Base-by-base conservation (phyloP, 192 early-diverging fungal genomes). In the Coemansia sp. region DNA sequence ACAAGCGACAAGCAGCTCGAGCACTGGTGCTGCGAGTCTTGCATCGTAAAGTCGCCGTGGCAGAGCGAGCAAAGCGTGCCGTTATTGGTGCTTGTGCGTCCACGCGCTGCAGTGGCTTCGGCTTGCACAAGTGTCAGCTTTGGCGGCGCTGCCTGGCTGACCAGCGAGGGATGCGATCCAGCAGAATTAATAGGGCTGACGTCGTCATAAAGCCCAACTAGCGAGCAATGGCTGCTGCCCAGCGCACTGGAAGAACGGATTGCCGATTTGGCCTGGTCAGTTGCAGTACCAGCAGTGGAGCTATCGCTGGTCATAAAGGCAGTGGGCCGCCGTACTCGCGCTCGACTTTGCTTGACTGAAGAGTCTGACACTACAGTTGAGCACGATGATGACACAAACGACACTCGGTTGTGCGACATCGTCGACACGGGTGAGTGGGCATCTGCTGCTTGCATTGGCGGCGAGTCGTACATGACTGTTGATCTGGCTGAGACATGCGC, bases 61-160 rank as follows among this genome's bases (percentile, higher is more conserved):
- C 79, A 82, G 10, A 82, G 74, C 46, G 79, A 70, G 55, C 79
- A 82, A 12, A 82, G 65, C 17, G 79, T 82, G 27, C 74, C 61
- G 50, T 59, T 39, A n/a, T 14, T 39, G 39, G 55, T 68, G 42
- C 42, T 60, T 42, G 55, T 50, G 42, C 66, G 64, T 4, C 51
- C 48, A 19, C 74, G 72, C 19, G 61, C 59, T 23, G 59, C 50
- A 12, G 72, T 64, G 5, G 74, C 75, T 63, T 82, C 80, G 9
- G 80, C 80, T 62, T 71, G 65, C 25, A 70, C 75, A 23, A 74
- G 69, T 14, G 80, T 73, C 57, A 82, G 68, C 66, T 77, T 67
- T 25, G 79, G 79, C 12, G 79, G 79, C 9, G 79, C 79, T 19
- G 62, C 68, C 19, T 50, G 45, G 66, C 79, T 82, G 37, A 82